Evolutionary conservation across 2,329 filamentous ascomycete genomes (phyloP).

Genomic region (Aspergillus fumigatiaffinis): DNA sequence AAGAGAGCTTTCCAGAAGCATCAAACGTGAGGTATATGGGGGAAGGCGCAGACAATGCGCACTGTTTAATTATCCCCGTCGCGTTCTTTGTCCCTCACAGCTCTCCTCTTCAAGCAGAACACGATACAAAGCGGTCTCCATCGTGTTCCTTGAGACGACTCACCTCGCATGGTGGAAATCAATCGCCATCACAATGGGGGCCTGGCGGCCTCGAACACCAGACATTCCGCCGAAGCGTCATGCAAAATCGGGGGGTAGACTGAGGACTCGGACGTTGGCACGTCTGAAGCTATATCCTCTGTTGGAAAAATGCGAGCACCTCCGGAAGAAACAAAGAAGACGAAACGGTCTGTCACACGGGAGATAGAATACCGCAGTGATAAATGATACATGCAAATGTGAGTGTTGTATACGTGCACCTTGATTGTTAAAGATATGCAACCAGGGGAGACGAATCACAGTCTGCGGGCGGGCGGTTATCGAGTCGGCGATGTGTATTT

Average conservation of each 20-base stretch:
- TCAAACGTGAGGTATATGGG: neutral
- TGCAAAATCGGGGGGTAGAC: conserved; percentile 3
- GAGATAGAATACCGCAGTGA: neutral
- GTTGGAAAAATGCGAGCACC: conserved; percentile 3
- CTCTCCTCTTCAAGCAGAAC: neutral
- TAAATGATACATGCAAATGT: neutral
- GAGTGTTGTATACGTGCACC: neutral
- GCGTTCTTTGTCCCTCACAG: neutral
- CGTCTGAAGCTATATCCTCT: conserved; percentile 12
- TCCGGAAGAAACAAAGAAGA: conserved; percentile 1
- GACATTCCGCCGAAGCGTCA: conserved; percentile 24
- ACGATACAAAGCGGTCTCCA: neutral
- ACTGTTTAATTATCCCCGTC: neutral
- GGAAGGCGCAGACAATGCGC: neutral
- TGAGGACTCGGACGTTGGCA: conserved; percentile 6
- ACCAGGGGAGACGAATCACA: conserved; percentile 6
- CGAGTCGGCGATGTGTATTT: neutral
- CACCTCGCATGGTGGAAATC: conserved; percentile 74
- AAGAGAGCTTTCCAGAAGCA: neutral
- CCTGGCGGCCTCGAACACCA: conserved; percentile 45
- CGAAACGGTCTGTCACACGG: conserved; percentile 1
- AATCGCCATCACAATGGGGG: conserved; percentile 71
- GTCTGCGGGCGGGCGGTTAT: conserved; percentile 20
- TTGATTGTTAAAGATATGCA: neutral
- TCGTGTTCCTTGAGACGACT: conserved; percentile 13